Evolutionary conservation across 805 yeast genomes (phyloP).

Genomic region (Zygosaccharomyces lentus): DNA sequence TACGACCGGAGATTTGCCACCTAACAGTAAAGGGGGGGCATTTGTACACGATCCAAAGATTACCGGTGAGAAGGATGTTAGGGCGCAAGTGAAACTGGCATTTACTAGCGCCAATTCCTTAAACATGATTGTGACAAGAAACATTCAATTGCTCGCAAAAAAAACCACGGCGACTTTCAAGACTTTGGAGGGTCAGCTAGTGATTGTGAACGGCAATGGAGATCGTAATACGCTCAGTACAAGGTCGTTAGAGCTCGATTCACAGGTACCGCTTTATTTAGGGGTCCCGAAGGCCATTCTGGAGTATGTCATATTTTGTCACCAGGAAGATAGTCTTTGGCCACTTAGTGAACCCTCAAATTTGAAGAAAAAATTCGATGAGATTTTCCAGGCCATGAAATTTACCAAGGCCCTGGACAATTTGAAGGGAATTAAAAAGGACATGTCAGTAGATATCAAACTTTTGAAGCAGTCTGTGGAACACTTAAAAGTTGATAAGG

Average conservation of each 20-base stretch:
- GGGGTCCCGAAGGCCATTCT: conserved; percentile 87
- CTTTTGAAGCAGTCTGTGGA: conserved; percentile 73
- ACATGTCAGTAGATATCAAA: conserved; percentile 69
- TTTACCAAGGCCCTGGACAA: conserved; percentile 86
- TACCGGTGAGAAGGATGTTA: conserved; percentile 67
- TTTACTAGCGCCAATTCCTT: conserved; percentile 68
- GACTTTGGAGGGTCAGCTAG: conserved; percentile 84
- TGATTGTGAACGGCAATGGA: conserved; percentile 54
- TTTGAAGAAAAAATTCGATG: conserved; percentile 90
- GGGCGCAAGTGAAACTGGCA: conserved; percentile 87
- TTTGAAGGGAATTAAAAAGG: conserved; percentile 71
- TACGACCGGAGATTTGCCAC: conserved; percentile 94
- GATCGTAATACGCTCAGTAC: conserved; percentile 73
- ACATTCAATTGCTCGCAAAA: conserved; percentile 69
- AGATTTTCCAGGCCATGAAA: conserved; percentile 90
- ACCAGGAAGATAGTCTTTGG: conserved; percentile 96
- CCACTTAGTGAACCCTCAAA: conserved; percentile 88
- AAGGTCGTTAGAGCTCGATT: conserved; percentile 78
- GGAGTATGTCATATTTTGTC: conserved; percentile 93
- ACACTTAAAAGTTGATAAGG: conserved; percentile 68
- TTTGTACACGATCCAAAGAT: conserved; percentile 90
- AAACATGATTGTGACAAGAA: conserved; percentile 81
- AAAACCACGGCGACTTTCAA: conserved; percentile 69
- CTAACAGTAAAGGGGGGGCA: conserved; percentile 93
- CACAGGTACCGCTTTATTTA: conserved; percentile 70